Base-by-base conservation (phyloP, 2,329 filamentous ascomycete species). In the Pleomassaria siparia region DNA sequence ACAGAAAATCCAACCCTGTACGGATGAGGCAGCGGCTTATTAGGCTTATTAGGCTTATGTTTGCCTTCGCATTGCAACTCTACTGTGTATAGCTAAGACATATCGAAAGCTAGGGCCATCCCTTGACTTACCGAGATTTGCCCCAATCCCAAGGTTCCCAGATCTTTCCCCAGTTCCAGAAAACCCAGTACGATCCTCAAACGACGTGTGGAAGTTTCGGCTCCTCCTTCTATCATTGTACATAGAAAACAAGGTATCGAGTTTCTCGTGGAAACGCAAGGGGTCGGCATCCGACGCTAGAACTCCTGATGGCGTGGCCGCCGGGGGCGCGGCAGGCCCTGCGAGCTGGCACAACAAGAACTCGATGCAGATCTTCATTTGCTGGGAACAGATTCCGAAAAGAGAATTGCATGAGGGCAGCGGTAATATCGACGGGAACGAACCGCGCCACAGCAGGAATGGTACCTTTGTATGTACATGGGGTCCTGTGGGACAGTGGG, bases 401-500 rank as follows among this genome's bases (percentile, higher is more conserved):
- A 16, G n/a, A 6, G 3, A 7, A 6, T 22, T 37, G 35, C 18
- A 22, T 5, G 13, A 24, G 18, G 20, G n/a, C 5, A 24, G 22
- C 44, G 8, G 22, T 30, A 33, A n/a, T n/a, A n/a, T 35, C 25
- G n/a, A 29, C 28, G 40, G 46, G 46, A 40, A 20, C 46, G 46
- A 42, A 24, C 46, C 46, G 46, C 40, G 41, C 41, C 41, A 48
- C 40, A 11, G n/a, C 8, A 43, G 26, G 39, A 15, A 24, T 32
- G 13, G 12, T 21, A n/a, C n/a, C n/a, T n/a, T n/a, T n/a, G n/a
- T n/a, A n/a, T n/a, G n/a, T n/a, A n/a, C 12, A 28, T 22, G 29
- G 39, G 12, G 22, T 43, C 32, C 16, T 35, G 32, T 16, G 32
- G 32, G 20, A n/a, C n/a, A n/a, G n/a, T n/a, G n/a, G n/a, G n/a